Evolutionary conservation across 345 rosid species (phyloP).

Genomic region (Noccaea caerulescens): DNA sequence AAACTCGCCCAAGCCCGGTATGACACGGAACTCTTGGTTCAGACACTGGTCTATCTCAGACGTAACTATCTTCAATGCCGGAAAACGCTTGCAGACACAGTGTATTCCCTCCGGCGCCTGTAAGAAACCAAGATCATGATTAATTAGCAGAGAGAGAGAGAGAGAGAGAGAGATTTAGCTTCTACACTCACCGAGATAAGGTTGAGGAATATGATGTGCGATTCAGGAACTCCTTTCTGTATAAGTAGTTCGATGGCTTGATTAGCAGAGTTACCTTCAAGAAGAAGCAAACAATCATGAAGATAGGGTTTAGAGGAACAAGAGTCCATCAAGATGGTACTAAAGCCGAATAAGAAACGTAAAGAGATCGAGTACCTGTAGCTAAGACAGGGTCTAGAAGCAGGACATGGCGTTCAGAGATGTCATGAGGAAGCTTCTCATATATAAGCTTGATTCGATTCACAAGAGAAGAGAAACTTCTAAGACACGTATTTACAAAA

Average conservation of each 20-base stretch:
- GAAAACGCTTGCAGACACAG: slow-evolving; percentile 87
- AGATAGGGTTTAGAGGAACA: slow-evolving; percentile 1
- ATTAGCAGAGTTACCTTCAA: slow-evolving; percentile 91
- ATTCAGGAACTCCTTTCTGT: slow-evolving; percentile 95
- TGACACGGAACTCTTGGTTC: slow-evolving; percentile 87
- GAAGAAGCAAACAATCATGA: slow-evolving; percentile 17
- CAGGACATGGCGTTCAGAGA: slow-evolving; percentile 92
- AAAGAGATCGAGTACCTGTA: slow-evolving; percentile 56
- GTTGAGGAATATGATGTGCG: slow-evolving; percentile 92
- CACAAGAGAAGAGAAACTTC: slow-evolving; percentile 9
- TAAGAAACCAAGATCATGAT: neutral
- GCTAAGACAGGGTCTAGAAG: slow-evolving; percentile 98
- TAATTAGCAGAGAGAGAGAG: neutral
- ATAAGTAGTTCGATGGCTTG: slow-evolving; percentile 90
- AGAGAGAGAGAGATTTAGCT: slow-evolving; percentile 11
- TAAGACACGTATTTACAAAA: neutral
- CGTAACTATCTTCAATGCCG: slow-evolving; percentile 85
- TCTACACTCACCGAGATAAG: slow-evolving; percentile 77
- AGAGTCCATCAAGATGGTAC: neutral
- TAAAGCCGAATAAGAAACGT: neutral
- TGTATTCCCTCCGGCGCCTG: slow-evolving; percentile 99
- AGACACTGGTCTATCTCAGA: slow-evolving; percentile 86
- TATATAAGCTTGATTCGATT: slow-evolving; percentile 68
- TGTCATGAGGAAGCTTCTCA: slow-evolving; percentile 96
- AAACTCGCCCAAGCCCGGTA: slow-evolving; percentile 97